Conservation (phyloP, 2,329 filamentous ascomycete species). For the Exutisphaerella laricina region DNA sequence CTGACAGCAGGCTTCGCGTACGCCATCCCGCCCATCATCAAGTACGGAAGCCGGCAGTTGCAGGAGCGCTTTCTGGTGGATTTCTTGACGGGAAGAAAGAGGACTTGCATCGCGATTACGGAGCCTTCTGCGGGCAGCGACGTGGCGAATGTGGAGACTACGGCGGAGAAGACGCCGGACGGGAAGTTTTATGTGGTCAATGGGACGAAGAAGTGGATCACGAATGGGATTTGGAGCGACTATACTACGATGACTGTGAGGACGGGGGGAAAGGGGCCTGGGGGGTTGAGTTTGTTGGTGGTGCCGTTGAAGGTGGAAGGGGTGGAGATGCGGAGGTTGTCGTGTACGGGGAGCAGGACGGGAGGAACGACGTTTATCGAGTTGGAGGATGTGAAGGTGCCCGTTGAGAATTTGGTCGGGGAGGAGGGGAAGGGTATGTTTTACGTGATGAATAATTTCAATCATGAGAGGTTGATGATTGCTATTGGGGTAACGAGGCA, state of each 20-base stretch:
- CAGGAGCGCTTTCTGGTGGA: conserved; percentile 63
- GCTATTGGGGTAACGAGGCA: conserved; percentile 58
- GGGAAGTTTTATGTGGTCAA: conserved; percentile 66
- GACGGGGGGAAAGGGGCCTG: conserved; percentile 42
- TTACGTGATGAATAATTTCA: conserved; percentile 42
- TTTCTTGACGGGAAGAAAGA: conserved; percentile 59
- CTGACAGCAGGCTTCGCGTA: conserved; percentile 66
- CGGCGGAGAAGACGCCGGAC: conserved; percentile 55
- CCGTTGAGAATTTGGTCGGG: conserved; percentile 63
- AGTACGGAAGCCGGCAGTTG: conserved; percentile 56
- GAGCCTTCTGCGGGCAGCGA: conserved; percentile 68
- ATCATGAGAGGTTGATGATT: conserved; percentile 53
- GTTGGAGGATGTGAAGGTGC: conserved; percentile 66
- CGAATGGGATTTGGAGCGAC: conserved; percentile 65
- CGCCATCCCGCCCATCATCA: conserved; percentile 63
- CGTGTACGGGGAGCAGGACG: conserved; percentile 57
- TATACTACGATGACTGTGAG: conserved; percentile 62
- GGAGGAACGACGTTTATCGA: conserved; percentile 70
- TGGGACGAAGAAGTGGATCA: conserved; percentile 74
- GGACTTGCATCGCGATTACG: conserved; percentile 70
- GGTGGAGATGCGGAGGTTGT: conserved; percentile 61
- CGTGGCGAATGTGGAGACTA: conserved; percentile 66
- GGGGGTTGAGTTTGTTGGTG: conserved; percentile 30
- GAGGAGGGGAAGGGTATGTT: conserved; percentile 66
- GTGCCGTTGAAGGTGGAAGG: conserved; percentile 47